phyloP scores from a whole-genome alignment of 495 filamentous ascomycete species.

The Xylaria sp. region DNA sequence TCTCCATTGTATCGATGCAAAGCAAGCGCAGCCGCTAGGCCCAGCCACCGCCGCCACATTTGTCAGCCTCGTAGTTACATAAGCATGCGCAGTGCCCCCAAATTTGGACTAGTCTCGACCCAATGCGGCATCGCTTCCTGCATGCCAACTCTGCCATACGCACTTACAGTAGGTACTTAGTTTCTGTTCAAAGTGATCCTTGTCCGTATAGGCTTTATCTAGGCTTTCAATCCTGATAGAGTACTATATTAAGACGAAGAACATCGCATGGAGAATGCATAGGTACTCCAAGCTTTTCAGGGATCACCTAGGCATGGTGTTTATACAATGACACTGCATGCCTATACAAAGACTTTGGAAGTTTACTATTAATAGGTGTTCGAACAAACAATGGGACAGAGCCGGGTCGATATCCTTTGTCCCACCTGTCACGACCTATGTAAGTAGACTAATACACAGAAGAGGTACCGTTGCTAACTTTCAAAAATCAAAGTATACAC shows the following conservation, averaged over 20 bases:
- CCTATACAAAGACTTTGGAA: background rate
- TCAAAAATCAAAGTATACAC: background rate
- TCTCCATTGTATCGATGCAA: slow-evolving; percentile 13
- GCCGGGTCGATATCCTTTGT: background rate
- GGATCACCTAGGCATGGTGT: background rate
- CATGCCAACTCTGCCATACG: background rate
- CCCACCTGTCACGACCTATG: background rate
- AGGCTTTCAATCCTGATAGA: background rate
- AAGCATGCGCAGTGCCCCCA: background rate
- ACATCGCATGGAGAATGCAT: background rate
- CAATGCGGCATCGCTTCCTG: background rate
- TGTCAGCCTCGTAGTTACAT: slow-evolving; percentile 27
- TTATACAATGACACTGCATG: background rate
- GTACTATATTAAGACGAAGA: background rate
- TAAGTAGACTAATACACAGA: background rate
- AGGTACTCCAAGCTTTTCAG: no score
- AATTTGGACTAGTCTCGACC: background rate
- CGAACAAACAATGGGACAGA: background rate
- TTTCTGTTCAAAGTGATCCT: background rate
- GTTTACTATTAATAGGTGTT: background rate
- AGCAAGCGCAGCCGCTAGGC: background rate
- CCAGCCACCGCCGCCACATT: slow-evolving; percentile 28
- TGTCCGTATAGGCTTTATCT: no score
- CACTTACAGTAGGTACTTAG: no score
- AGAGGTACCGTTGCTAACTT: background rate